A percentile compares a stretch with the other conserved stretches of the same genome.
phyloP scores from a whole-genome alignment of 306 rosid species.

The Malus fusca region DNA sequence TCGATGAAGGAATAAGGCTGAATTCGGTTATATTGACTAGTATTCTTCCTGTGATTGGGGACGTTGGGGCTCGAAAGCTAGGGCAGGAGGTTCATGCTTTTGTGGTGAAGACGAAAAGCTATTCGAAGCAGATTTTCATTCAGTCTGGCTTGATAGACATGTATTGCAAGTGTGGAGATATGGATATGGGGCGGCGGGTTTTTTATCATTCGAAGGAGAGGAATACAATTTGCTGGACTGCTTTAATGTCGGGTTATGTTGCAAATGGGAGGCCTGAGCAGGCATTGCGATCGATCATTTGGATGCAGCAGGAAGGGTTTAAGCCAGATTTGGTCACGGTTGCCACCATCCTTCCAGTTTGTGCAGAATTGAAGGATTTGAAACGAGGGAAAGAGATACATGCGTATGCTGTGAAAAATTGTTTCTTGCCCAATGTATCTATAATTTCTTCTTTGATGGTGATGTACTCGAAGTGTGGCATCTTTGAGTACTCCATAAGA shows the following conservation, averaged over 20 bases:
- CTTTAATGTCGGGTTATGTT: conserved; percentile 73
- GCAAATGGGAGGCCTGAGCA: conserved; percentile 61
- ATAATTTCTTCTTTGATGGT: conserved; percentile 60
- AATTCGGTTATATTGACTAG: conserved; percentile 42
- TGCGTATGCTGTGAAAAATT: conserved; percentile 63
- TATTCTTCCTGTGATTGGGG: conserved; percentile 57
- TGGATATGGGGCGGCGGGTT: conserved; percentile 52
- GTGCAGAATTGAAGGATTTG: conserved; percentile 63
- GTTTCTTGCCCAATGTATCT: conserved; percentile 63
- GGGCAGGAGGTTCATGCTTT: conserved; percentile 73
- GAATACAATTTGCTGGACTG: conserved; percentile 79
- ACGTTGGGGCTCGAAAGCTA: conserved; percentile 32
- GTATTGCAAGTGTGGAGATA: conserved; percentile 80
- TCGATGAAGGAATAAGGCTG: conserved; percentile 37
- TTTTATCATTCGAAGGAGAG: conserved; percentile 60
- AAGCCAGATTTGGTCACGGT: conserved; percentile 65
- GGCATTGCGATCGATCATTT: conserved; percentile 61
- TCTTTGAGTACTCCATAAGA: conserved; percentile 44
- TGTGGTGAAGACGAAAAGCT: conserved; percentile 54
- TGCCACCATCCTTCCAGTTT: conserved; percentile 67
- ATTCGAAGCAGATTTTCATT: conserved; percentile 41
- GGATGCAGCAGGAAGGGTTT: conserved; percentile 97
- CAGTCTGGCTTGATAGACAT: conserved; percentile 78
- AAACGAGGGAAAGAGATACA: conserved; percentile 68
- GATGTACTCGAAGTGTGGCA: conserved; percentile 65